Base-by-base conservation (phyloP, 768 basidiomycete species). In the Psilocybe cyanescens region DNA sequence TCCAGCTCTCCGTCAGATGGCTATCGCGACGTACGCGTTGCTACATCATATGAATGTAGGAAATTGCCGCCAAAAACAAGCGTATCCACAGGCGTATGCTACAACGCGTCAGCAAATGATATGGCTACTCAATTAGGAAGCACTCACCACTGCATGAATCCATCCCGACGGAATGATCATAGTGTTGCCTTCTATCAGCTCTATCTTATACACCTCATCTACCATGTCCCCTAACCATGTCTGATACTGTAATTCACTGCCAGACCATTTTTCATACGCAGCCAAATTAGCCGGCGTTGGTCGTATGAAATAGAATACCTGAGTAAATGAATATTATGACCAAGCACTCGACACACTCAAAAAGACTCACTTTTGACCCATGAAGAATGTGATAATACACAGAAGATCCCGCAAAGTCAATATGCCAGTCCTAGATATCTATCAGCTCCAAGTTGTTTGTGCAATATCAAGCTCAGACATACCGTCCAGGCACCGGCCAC, bases 61-160 rank as follows among this genome's bases (percentile, higher is more conserved):
- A 98, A 99, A 74, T 99, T 99, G 41, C 97, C 97, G 1, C 97
- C 97, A 69, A 99, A 97, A 1, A 99, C 97, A 45, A 99, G 80
- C 3, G 96, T 91, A 71, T 99, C 95, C 33, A 83, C 75, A 0
- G 97, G 97, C 0, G 97, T 99, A 74, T 93, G 89, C 91, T 97
- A 67, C 35, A 48, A 60, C 44, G 16, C 60, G n/a, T 58, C 35
- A 39, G 65, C 49, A 63, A 56, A 60, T n/a, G 12, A 24, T 29
- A 24, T 12, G n/a, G 4, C 19, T 55, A 14, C 5, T 46, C 46
- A 37, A 31, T 51, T 39, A 3, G 53, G 31, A 24, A 9, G 3
- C 41, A 76, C 91, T 72, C 72, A 97, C 95, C 44, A 99, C 97
- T 9, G 95, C 94, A 71, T 99, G 97, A 61, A 99, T 98, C 92